phyloP scores from a whole-genome alignment of 768 basidiomycete species.

The Boletales sp. region DNA sequence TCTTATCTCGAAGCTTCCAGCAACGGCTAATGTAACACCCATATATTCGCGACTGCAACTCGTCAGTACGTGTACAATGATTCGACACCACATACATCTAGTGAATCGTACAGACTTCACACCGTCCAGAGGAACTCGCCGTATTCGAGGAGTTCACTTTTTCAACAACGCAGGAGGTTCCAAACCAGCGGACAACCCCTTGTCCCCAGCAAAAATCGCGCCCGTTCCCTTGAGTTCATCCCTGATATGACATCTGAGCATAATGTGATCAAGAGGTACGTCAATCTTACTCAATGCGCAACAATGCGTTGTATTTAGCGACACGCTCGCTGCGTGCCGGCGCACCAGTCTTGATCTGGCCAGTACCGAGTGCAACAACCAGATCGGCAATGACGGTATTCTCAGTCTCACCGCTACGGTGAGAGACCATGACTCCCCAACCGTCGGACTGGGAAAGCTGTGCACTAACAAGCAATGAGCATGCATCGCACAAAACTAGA shows the following conservation, averaged over 20 bases:
- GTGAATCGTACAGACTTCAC: slow-evolving; percentile 25
- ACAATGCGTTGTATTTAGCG: slow-evolving; percentile 86
- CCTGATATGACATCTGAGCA: slow-evolving; percentile 36
- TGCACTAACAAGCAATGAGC: slow-evolving; percentile 49
- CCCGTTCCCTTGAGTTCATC: slow-evolving; percentile 69
- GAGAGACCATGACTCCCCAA: slow-evolving; percentile 99
- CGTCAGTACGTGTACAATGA: slow-evolving; percentile 24
- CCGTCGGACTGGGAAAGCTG: slow-evolving; percentile 93
- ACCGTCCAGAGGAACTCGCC: background rate
- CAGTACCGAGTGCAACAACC: slow-evolving; percentile 85
- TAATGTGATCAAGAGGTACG: background rate
- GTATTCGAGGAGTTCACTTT: slow-evolving; percentile 42
- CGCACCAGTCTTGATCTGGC: slow-evolving; percentile 98
- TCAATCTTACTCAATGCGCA: slow-evolving; percentile 80
- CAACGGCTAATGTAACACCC: slow-evolving; percentile 2
- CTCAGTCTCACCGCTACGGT: slow-evolving; percentile 98
- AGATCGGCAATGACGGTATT: slow-evolving; percentile 96
- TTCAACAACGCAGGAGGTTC: slow-evolving; percentile 68
- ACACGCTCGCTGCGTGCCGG: slow-evolving; percentile 96
- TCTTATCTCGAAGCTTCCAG: slow-evolving; percentile 23
- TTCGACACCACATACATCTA: slow-evolving; percentile 18
- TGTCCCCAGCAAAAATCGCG: slow-evolving; percentile 69
- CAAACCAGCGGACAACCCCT: slow-evolving; percentile 75
- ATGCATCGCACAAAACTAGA: background rate
- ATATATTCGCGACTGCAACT: slow-evolving; percentile 16